Evolutionary conservation across 306 rosid species (phyloP), one percentile per base, ranked within the genome.

Genomic region (Trifolium fragiferum): DNA sequence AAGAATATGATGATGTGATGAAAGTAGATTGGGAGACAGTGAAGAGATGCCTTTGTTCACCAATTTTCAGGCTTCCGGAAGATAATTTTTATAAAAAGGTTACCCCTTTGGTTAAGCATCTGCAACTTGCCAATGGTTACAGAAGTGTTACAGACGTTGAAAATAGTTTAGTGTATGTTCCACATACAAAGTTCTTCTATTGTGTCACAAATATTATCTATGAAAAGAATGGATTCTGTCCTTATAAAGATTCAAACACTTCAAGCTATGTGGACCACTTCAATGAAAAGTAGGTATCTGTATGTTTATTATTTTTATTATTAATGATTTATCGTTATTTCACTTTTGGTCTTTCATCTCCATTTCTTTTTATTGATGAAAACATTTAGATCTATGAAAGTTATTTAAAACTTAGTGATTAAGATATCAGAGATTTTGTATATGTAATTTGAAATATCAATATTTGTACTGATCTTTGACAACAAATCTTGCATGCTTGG

Each of bases 131-230:
- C 75, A 78, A 89, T 74, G 93, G 95, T 76, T 78, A 33, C 81
- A 83, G 51, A 87, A 84, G 87, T 78, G 78, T 49, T 43, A 73
- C 79, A 53, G 96, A 88, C 66, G 50, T 94, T 51, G 80, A 83
- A 83, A 85, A 91, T 82, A 88, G 98, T 79, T 84, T 94, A 79
- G 93, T 91, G 30, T 91, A 91, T 85, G 92, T 51, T 54, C 81
- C 87, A n/a, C 84, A 90, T 62, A 91, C 63, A 66, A 74, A 64
- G 8, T 1, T 1, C 27, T 94, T 94, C 78, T 94, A 54, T 82
- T 88, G 88, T 80, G 75, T 94, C 71, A 81, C 93, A 13, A 30
- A 86, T 53, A 27, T 91, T 51, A 74, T 37, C 64, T 3, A 49
- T 70, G 75, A 58, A 73, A 87, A 75, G 88, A 81, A 86, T 58